Percentiles rank a stretch among this genome's conserved stretches.
Conservation (phyloP, 2,329 filamentous ascomycete species). For the Pseudocercospora cruenta region DNA sequence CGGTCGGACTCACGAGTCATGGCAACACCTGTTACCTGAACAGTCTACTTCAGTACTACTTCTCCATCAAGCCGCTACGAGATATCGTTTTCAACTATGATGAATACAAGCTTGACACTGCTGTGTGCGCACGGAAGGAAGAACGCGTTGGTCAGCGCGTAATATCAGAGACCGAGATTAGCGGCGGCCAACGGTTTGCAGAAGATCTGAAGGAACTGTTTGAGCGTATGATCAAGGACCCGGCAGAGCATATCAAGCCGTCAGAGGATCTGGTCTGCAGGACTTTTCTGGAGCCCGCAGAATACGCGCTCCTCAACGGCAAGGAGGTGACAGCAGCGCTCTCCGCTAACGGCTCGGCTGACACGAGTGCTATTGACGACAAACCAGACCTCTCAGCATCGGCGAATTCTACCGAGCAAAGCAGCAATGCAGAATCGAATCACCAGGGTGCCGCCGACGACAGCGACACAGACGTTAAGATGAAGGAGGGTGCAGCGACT, state of each 20-base stretch:
- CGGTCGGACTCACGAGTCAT: constrained; percentile 88
- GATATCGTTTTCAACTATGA: constrained; percentile 80
- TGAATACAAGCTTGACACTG: constrained; percentile 68
- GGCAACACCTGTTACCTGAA: constrained; percentile 98
- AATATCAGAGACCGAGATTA: constrained; percentile 48
- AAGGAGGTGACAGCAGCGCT: constrained; percentile 20
- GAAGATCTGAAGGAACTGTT: constrained; percentile 41
- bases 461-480: constrained; percentile 27
- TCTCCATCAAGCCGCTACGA: constrained; percentile 80
- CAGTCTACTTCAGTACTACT: constrained; percentile 93
- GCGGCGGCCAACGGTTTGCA: constrained; percentile 41
- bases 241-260: constrained; percentile 35
- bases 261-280: constrained; percentile 42
- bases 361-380: constrained; percentile 24
- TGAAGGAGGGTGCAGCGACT: constrained; percentile 28
- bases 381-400: neutral
- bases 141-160: constrained; percentile 77
- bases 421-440: constrained; percentile 33
- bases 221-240: constrained; percentile 42
- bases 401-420: constrained; percentile 13
- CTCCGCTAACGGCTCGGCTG: neutral
- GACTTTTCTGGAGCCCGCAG: constrained; percentile 38
- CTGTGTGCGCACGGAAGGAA: constrained; percentile 62
- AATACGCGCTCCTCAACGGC: constrained; percentile 31
- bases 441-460: constrained; percentile 29